Evolutionary conservation across 306 rosid genomes (phyloP).

Genomic region (Pyrus bretschneideri): DNA sequence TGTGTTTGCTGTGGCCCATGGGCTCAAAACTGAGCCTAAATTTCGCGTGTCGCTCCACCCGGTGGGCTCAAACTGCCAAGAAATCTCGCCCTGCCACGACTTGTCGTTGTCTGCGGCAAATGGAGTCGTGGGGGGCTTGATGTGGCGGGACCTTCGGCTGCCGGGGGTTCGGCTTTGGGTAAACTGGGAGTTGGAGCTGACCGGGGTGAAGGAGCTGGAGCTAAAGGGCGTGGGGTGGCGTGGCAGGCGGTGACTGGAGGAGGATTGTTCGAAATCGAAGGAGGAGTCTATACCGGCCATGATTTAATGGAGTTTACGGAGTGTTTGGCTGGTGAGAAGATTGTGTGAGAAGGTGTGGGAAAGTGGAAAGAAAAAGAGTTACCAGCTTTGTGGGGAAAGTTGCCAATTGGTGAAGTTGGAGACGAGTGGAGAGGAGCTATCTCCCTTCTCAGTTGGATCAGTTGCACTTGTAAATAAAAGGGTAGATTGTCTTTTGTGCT

Average conservation of each 20-base stretch:
- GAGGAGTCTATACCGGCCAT: slow-evolving; percentile 35
- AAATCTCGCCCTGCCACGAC: slow-evolving; percentile 73
- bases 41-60: slow-evolving; percentile 41
- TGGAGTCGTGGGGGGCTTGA: slow-evolving; percentile 44
- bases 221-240: slow-evolving; percentile 32
- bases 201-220: slow-evolving; percentile 41
- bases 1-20: slow-evolving; percentile 41
- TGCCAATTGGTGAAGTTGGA: neutral
- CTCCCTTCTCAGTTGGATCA: neutral
- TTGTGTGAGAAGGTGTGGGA: neutral
- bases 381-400: neutral
- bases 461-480: neutral
- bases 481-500: neutral
- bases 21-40: slow-evolving; percentile 52
- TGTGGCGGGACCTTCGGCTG: slow-evolving; percentile 14
- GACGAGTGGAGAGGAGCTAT: too few relatives aligned
- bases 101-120: slow-evolving; percentile 58
- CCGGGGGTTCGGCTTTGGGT: slow-evolving; percentile 8
- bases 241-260: slow-evolving; percentile 10
- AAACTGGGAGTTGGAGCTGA: slow-evolving; percentile 16
- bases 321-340: neutral
- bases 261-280: slow-evolving; percentile 28
- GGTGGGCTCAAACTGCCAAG: slow-evolving; percentile 67
- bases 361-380: neutral
- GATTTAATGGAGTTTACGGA: neutral